Evolutionary conservation across 352 stramenopile genomes (phyloP).

Genomic region (Sclerospora graminicola): DNA sequence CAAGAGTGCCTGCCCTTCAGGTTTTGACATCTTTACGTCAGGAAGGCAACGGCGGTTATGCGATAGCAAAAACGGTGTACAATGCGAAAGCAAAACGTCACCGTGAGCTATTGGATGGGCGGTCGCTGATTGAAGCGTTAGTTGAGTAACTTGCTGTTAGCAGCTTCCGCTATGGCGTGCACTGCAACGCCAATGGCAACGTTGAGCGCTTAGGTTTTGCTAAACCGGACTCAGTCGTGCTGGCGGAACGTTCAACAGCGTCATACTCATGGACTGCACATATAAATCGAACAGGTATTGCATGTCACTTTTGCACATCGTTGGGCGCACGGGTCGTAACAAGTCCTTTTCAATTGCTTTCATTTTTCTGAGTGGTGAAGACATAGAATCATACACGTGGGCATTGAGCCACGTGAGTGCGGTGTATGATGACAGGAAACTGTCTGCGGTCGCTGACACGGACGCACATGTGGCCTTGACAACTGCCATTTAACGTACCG

Average conservation of each 20-base stretch:
- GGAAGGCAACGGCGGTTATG: background rate
- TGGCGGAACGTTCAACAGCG: background rate
- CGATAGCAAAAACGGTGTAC: background rate
- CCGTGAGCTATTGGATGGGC: background rate
- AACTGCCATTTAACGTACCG: background rate
- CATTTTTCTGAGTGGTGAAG: background rate
- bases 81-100: background rate
- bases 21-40: background rate
- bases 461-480: background rate
- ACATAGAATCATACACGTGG: background rate
- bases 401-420: background rate
- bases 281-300: background rate
- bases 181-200: background rate
- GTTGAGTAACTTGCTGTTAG: background rate
- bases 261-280: background rate
- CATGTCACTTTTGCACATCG: background rate
- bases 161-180: background rate
- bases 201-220: background rate
- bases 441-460: background rate
- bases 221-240: background rate
- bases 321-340: background rate
- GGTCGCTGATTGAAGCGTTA: background rate
- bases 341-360: background rate
- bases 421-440: background rate
- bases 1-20: background rate